Evolutionary conservation across 2,329 filamentous ascomycete genomes (phyloP).

Genomic region (Cercospora beticola): DNA sequence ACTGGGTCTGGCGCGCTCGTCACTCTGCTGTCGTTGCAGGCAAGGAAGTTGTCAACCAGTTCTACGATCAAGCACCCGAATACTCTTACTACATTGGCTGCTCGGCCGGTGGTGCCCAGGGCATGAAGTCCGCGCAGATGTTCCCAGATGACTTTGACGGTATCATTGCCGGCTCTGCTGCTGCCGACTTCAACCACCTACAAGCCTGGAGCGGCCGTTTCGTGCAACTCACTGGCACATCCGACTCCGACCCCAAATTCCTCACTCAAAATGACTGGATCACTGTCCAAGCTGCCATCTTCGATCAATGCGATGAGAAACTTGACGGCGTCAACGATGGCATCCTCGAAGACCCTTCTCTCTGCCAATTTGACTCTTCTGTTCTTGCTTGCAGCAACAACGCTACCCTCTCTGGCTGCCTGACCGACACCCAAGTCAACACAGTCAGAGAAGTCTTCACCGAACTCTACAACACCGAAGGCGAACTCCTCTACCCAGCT

Average conservation of each 20-base stretch:
- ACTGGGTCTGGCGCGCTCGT: conserved; percentile 37
- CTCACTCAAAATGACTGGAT: conserved; percentile 44
- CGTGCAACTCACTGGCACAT: conserved; percentile 43
- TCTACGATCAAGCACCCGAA: conserved; percentile 41
- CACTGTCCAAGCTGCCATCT: conserved; percentile 45
- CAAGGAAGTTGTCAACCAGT: conserved; percentile 38
- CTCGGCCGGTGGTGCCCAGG: conserved; percentile 52
- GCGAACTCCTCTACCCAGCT: conserved; percentile 52
- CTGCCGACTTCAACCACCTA: conserved; percentile 47
- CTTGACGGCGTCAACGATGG: conserved; percentile 52
- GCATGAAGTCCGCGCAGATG: conserved; percentile 47
- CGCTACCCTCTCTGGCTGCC: conserved; percentile 41
- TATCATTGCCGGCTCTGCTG: conserved; percentile 48
- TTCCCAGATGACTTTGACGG: conserved; percentile 52
- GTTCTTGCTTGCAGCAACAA: conserved; percentile 41
- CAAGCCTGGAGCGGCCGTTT: conserved; percentile 48
- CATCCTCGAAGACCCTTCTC: conserved; percentile 48
- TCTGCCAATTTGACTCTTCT: conserved; percentile 44
- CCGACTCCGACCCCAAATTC: conserved; percentile 43
- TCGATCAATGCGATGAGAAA: conserved; percentile 52
- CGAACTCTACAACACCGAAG: conserved; percentile 45
- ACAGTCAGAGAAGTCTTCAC: conserved; percentile 47
- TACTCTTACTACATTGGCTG: conserved; percentile 52
- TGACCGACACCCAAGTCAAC: conserved; percentile 46
- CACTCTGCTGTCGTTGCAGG: conserved; percentile 36